phyloP scores from a whole-genome alignment of 441 rosid species.

The Adansonia grandidieri region DNA sequence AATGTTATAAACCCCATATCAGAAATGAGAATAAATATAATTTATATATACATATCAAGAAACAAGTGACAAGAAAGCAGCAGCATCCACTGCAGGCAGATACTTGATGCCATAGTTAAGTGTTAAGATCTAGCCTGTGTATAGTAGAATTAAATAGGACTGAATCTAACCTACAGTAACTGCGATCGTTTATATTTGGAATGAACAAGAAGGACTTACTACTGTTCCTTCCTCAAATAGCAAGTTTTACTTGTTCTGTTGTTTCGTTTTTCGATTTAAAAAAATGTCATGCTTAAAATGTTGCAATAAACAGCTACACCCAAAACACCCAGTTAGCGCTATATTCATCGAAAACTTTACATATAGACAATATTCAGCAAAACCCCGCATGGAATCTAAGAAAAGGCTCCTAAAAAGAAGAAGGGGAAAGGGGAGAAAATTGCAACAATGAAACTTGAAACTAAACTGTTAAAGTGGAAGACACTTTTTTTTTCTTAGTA shows the following conservation, averaged over 20 bases:
- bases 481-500: not conserved
- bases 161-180: constrained; percentile 8
- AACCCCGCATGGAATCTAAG: constrained; percentile 6
- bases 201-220: not conserved
- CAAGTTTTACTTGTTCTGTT: not conserved
- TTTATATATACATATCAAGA: not conserved
- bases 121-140: not conserved
- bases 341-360: not conserved
- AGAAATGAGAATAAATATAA: not conserved
- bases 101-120: not conserved
- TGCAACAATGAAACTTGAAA: not conserved
- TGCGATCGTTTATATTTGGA: not conserved
- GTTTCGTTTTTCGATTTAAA: not conserved
- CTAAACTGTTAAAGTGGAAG: not conserved
- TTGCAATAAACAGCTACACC: not conserved
- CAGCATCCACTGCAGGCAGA: not conserved
- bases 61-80: not conserved
- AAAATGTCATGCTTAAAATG: not conserved
- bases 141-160: not conserved
- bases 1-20: not conserved
- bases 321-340: not conserved
- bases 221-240: not conserved
- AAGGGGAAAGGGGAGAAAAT: not conserved
- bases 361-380: not conserved
- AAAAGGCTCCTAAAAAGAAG: constrained; percentile 1